phyloP scores from a whole-genome alignment of 371 early-diverging fungal genomes.

The Cokeromyces recurvatus region DNA sequence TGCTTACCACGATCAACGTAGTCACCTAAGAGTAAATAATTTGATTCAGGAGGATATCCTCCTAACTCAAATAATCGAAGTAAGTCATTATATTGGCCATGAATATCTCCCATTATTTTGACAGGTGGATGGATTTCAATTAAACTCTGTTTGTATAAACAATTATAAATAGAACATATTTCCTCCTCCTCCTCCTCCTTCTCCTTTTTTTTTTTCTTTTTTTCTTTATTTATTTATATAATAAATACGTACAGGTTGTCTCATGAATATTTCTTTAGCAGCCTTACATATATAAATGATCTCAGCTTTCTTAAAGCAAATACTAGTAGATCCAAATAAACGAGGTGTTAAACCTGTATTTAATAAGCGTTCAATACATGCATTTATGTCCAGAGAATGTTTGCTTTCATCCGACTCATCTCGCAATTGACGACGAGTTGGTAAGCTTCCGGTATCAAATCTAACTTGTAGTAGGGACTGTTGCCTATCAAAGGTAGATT shows the following conservation, averaged over 20 bases:
- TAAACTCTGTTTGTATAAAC: slow-evolving; percentile 45
- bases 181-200: no score
- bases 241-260: slow-evolving; percentile 67
- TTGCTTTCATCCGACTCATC: no score
- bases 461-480: no score
- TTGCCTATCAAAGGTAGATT: no score
- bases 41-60: slow-evolving; percentile 83
- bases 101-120: slow-evolving; percentile 92
- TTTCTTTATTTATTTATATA: slow-evolving; percentile 70
- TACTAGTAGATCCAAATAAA: slow-evolving; percentile 59
- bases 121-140: slow-evolving; percentile 93
- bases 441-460: no score
- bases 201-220: not conserved
- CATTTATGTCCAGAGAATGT: slow-evolving; percentile 88
- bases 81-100: slow-evolving; percentile 92
- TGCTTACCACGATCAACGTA: slow-evolving; percentile 98
- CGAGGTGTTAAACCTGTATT: slow-evolving; percentile 60
- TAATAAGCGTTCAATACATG: slow-evolving; percentile 76
- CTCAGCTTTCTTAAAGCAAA: slow-evolving; percentile 76
- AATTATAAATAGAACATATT: not conserved
- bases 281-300: slow-evolving; percentile 81
- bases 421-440: no score
- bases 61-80: slow-evolving; percentile 81
- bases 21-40: no score
- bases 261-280: slow-evolving; percentile 85